Base-by-base conservation (phyloP, 208 protist genomes). In the Leishmania lainsoni region DNA sequence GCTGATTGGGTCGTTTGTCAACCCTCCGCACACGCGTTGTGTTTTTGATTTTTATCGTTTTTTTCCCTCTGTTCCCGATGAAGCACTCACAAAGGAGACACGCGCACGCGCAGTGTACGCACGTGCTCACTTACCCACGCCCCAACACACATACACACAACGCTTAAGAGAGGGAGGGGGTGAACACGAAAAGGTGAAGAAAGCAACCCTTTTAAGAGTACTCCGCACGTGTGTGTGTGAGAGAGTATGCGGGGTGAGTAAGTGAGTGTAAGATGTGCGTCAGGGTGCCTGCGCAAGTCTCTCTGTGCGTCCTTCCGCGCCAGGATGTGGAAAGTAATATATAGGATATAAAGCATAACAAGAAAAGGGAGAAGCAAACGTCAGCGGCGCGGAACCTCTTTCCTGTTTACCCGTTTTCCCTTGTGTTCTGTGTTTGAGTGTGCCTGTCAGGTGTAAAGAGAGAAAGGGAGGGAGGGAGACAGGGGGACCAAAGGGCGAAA, bases 281-380 rank as follows among this genome's bases (percentile, higher is more conserved):
- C 61, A 16, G 61, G 22, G 10, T 52, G 42, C 6, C 5, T 4
- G 68, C 5, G 68, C 26, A 0, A 48, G 68, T 32, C 42, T 26
- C 17, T 73, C 42, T 5, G 48, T 42, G 49, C 5, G 51, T n/a
- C 9, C 12, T 39, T 76, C 72, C 52, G n/a, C 72, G 39, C 61
- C 48, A 59, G 72, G 48, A 72, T 39, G 12, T 0, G 52, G 5
- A 78, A 48, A 8, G 39, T 5, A 29, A 5, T 48, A 5, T 48
- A 73, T 12, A 6, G n/a, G 71, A 52, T 16, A 16, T 16, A 75
- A 5, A 58, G 29, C 6, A 10, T 63, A 1, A 70, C 39, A 75
- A 56, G 73, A 52, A 80, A 81, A 73, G 32, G 22, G 16, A 73
- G 51, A 45, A 17, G 49, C 6, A 76, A 52, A 42, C 14, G 65